Evolutionary conservation across 2,329 filamentous ascomycete genomes (phyloP).

Genomic region (Fusarium musae): DNA sequence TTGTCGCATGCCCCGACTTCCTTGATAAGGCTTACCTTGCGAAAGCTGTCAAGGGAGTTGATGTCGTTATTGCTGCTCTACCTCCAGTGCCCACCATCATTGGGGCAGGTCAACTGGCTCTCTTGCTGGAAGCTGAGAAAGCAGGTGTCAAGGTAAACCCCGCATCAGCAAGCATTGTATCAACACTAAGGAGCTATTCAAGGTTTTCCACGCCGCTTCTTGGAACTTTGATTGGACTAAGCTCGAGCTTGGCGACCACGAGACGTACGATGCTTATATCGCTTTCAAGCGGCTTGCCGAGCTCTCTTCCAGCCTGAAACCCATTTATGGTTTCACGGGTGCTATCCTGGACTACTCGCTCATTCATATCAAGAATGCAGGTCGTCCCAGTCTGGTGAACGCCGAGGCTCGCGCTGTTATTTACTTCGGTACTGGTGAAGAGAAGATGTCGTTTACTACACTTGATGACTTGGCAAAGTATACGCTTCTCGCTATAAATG

Average conservation of each 20-base stretch:
- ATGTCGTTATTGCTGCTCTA: background rate
- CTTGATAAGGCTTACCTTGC: background rate
- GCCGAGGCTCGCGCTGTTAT: background rate
- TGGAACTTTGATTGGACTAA: conserved; percentile 19
- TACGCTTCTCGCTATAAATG: background rate
- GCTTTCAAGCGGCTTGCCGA: conserved; percentile 15
- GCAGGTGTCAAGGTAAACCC: conserved; percentile 4
- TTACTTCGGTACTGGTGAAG: background rate
- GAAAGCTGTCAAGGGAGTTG: background rate
- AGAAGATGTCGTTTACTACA: conserved; percentile 2
- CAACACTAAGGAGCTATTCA: background rate
- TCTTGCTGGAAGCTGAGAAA: conserved; percentile 2
- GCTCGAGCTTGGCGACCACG: conserved; percentile 2
- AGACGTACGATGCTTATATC: conserved; percentile 11
- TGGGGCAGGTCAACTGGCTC: background rate
- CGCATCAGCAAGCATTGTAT: rapidly evolving
- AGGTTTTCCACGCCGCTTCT: conserved; percentile 5
- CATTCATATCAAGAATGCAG: background rate
- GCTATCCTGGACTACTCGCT: conserved; percentile 1
- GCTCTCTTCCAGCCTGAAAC: background rate
- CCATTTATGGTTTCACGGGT: background rate
- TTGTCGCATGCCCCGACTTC: background rate
- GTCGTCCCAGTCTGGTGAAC: background rate
- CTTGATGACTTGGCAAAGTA: conserved; percentile 4
- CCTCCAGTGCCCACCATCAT: background rate